These are phyloP conservation scores for Pyropia haitanensis DNA, from an alignment of 23 red algal species.

Conservation along the genomic window DNA sequence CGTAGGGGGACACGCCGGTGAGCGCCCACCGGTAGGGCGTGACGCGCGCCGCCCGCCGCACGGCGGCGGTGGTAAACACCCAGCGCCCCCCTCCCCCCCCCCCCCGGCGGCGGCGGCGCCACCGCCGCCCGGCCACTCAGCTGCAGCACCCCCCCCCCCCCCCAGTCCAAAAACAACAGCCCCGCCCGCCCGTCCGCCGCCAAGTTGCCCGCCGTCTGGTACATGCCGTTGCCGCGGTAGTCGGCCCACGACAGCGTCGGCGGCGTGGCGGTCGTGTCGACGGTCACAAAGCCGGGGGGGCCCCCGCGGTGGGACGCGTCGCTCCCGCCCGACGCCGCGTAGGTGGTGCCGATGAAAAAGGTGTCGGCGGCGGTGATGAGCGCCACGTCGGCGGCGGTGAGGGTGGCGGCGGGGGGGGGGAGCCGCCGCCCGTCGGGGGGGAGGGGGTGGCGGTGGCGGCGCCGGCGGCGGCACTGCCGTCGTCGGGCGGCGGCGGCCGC, in stretches of 20 bases:
- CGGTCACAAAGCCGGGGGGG: slow-evolving; percentile 39
- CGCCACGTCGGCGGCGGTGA: slow-evolving; percentile 9
- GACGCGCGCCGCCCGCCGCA: slow-evolving; percentile 11
- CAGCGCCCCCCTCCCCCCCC: background rate
- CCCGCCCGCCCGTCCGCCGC: slow-evolving; percentile 27
- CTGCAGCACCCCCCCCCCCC: slow-evolving; percentile 34
- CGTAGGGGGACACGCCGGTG: slow-evolving; percentile 40
- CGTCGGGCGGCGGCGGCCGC: too few relatives aligned
- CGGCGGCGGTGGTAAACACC: slow-evolving; percentile 23
- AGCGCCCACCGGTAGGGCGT: slow-evolving; percentile 46
- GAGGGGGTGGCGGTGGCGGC: slow-evolving; percentile 3
- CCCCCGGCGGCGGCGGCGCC: background rate
- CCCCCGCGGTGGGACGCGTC: slow-evolving; percentile 55
- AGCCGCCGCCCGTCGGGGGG: background rate
- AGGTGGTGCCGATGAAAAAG: slow-evolving; percentile 46
- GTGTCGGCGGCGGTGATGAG: slow-evolving; percentile 29
- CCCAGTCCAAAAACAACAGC: slow-evolving; percentile 36
- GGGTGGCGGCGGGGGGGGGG: background rate
- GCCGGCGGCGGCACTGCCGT: background rate
- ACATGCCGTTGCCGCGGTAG: slow-evolving; percentile 72
- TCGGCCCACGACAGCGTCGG: slow-evolving; percentile 34
- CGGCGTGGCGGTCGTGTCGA: background rate
- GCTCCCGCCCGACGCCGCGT: slow-evolving; percentile 9
- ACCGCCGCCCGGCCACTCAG: slow-evolving; percentile 28
- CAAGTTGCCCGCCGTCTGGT: slow-evolving; percentile 52